These are phyloP conservation scores for Hippophae tibetana DNA, from an alignment of 306 rosid species.

Conservation along the genomic window DNA sequence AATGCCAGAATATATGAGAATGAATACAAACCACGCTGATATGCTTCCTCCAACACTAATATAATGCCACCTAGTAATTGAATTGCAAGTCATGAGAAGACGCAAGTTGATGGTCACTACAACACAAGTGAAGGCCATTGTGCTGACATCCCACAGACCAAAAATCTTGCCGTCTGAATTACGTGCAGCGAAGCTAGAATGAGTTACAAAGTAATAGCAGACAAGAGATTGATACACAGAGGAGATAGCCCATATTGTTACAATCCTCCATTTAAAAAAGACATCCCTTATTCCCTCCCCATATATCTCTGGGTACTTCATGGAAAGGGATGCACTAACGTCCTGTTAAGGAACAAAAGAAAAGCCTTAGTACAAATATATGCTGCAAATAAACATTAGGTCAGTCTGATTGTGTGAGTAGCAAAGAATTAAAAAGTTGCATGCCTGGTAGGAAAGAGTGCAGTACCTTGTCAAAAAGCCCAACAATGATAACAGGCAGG, in stretches of 20 bases:
- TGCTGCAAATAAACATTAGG: background rate
- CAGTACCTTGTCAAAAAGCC: conserved; percentile 83
- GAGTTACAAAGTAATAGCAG: conserved; percentile 55
- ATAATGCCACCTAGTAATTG: conserved; percentile 84
- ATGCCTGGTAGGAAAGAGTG: conserved; percentile 16
- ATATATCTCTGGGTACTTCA: conserved; percentile 89
- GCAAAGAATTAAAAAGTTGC: background rate
- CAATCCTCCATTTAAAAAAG: conserved; percentile 85
- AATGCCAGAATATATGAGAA: conserved; percentile 62
- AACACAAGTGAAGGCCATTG: conserved; percentile 90
- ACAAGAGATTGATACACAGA: conserved; percentile 82
- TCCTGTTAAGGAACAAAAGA: conserved; percentile 39
- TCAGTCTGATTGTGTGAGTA: background rate
- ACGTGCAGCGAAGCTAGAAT: conserved; percentile 44
- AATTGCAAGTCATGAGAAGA: conserved; percentile 75
- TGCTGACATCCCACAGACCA: conserved; percentile 94
- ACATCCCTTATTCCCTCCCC: conserved; percentile 74
- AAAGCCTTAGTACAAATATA: background rate
- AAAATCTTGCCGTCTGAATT: conserved; percentile 63
- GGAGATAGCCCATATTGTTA: conserved; percentile 81
- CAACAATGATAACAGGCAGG: conserved; percentile 84
- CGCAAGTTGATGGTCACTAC: conserved; percentile 82
- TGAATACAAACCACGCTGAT: conserved; percentile 75
- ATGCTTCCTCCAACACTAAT: conserved; percentile 93
- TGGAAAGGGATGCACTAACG: conserved; percentile 83